Conservation (phyloP, 192 early-diverging fungal species). For the Phlyctochytrium arcticum region DNA sequence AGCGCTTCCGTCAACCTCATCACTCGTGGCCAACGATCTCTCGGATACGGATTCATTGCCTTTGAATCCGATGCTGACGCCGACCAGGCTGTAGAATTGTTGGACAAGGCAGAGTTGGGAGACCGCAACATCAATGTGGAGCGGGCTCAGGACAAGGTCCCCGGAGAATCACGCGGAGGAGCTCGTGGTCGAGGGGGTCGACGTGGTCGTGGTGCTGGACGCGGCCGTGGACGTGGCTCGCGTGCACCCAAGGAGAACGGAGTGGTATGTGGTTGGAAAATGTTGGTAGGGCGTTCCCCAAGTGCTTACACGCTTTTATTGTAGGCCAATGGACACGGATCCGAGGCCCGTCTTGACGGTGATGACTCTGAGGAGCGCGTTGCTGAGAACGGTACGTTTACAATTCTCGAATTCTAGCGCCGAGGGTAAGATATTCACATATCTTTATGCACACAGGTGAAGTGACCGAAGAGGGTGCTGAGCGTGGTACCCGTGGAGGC, state of each 20-base stretch:
- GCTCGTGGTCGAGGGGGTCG: conserved; percentile 10
- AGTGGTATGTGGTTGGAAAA: background rate
- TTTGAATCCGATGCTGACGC: conserved; percentile 67
- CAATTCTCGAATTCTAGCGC: no score
- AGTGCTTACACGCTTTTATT: background rate
- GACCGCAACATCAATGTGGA: conserved; percentile 89
- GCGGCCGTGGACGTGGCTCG: background rate
- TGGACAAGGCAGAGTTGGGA: conserved; percentile 56
- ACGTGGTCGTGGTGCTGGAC: conserved; percentile 1
- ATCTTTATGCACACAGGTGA: no score
- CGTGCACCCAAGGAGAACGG: background rate
- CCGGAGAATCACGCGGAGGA: conserved; percentile 9
- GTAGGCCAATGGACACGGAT: no score
- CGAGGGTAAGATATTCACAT: no score
- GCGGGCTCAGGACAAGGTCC: conserved; percentile 65
- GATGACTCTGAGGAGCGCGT: conserved; percentile 29
- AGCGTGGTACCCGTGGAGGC: conserved; percentile 26
- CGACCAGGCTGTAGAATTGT: conserved; percentile 62
- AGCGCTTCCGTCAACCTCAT: conserved; percentile 77
- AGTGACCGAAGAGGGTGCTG: conserved; percentile 25
- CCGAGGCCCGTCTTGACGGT: no score
- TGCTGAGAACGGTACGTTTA: conserved; percentile 15
- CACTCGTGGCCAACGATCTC: conserved; percentile 71
- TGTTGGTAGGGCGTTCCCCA: background rate
- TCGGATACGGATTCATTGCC: conserved; percentile 93